phyloP scores from a whole-genome alignment of 225 moss, liverwort and hornwort species.

The Physcomitrellopsis africana region DNA sequence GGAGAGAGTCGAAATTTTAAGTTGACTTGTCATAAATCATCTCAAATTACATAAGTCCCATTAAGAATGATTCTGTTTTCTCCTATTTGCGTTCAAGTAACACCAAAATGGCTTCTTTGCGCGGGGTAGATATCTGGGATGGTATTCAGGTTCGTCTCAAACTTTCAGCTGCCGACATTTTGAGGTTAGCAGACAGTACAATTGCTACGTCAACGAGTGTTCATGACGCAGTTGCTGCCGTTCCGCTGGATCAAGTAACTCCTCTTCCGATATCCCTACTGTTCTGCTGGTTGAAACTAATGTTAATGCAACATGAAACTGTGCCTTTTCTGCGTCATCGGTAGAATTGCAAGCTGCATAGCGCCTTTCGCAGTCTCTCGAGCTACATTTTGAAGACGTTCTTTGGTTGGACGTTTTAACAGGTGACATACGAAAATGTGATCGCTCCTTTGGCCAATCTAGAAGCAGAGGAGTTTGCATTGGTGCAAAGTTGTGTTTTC shows the following conservation, averaged over 20 bases:
- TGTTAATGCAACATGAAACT: background rate
- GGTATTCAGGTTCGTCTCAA: conserved; percentile 75
- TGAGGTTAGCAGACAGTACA: conserved; percentile 73
- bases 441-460: conserved; percentile 92
- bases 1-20: too few species aligned
- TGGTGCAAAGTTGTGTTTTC: conserved; percentile 89
- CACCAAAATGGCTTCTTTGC: background rate
- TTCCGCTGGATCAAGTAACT: conserved; percentile 68
- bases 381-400: background rate
- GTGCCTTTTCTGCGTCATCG: background rate
- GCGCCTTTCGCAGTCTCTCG: too few species aligned
- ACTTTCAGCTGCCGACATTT: conserved; percentile 69
- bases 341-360: background rate
- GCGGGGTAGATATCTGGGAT: conserved; percentile 43
- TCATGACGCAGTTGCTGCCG: conserved; percentile 78
- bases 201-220: conserved; percentile 70
- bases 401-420: conserved; percentile 9
- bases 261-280: background rate
- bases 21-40: too few species aligned
- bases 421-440: conserved; percentile 86
- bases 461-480: conserved; percentile 82
- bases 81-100: background rate
- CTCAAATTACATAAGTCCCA: too few species aligned
- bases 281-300: background rate
- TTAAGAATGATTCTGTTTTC: background rate